A percentile compares a stretch with the other conserved stretches of the same genome.
Conservation (phyloP, 2,329 filamentous ascomycete genomes). For the Emericellopsis atlantica region DNA sequence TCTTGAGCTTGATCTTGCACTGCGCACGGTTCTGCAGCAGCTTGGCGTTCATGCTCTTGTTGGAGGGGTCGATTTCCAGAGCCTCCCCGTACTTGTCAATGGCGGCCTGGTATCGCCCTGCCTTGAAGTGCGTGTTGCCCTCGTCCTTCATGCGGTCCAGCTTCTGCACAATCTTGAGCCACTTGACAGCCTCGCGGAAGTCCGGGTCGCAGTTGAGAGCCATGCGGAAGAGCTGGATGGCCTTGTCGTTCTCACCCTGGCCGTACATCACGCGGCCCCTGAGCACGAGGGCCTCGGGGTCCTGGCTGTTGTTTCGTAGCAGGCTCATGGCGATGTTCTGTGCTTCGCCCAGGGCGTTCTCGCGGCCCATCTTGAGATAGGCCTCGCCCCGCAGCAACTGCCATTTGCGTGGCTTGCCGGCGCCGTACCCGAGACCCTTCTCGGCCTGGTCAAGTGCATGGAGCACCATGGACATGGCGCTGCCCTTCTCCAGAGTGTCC, state of each 20-base stretch:
- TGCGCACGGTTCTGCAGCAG: conserved; percentile 87
- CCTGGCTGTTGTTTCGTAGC: conserved; percentile 74
- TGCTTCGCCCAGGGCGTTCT: conserved; percentile 80
- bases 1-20: conserved; percentile 72
- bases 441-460: conserved; percentile 88
- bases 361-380: conserved; percentile 81
- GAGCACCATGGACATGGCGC: conserved; percentile 79
- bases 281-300: conserved; percentile 86
- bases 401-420: conserved; percentile 82
- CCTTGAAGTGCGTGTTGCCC: conserved; percentile 84
- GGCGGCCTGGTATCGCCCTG: conserved; percentile 64
- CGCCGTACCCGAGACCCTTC: conserved; percentile 61
- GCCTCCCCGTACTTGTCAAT: conserved; percentile 77
- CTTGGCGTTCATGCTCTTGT: conserved; percentile 90
- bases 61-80: conserved; percentile 71
- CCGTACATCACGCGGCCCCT: conserved; percentile 79
- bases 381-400: conserved; percentile 85
- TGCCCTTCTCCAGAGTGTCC: conserved; percentile 60
- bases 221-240: conserved; percentile 82
- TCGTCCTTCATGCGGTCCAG: conserved; percentile 89
- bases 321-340: conserved; percentile 86
- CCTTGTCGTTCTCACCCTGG: conserved; percentile 91
- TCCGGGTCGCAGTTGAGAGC: conserved; percentile 86
- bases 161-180: conserved; percentile 80
- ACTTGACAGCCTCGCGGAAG: conserved; percentile 77